Conservation (phyloP, 2,329 filamentous ascomycete genomes). For the Alternaria dauci region DNA sequence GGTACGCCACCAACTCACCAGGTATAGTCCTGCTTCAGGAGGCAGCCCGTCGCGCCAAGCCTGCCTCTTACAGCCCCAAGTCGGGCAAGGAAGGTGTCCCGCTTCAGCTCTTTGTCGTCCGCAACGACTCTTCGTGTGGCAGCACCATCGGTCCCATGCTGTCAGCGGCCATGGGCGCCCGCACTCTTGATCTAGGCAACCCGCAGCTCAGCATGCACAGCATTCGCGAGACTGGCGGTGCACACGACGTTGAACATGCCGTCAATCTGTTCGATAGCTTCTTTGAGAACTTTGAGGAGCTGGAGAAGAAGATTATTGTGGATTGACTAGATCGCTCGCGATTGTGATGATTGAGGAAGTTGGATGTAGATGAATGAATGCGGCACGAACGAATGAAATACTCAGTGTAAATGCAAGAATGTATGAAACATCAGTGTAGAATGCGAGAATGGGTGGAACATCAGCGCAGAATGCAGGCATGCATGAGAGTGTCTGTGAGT, state of each 20-base stretch:
- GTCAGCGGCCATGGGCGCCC: conserved; percentile 81
- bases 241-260: conserved; percentile 85
- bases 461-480: background rate
- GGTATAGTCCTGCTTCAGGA: conserved; percentile 94
- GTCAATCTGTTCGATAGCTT: conserved; percentile 88
- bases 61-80: conserved; percentile 52
- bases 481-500: background rate
- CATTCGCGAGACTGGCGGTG: conserved; percentile 90
- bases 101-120: conserved; percentile 92
- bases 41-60: conserved; percentile 70
- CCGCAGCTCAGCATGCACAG: conserved; percentile 97
- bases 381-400: conserved; percentile 3
- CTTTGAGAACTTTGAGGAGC: conserved; percentile 80
- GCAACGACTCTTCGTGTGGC: conserved; percentile 93
- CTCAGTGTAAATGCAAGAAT: too few species aligned
- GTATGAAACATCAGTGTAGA: too few species aligned
- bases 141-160: conserved; percentile 99
- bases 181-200: conserved; percentile 92
- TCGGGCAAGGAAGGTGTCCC: conserved; percentile 73
- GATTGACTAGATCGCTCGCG: conserved; percentile 64
- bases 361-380: conserved; percentile 15
- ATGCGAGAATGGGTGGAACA: too few species aligned
- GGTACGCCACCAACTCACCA: conserved; percentile 95
- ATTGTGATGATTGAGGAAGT: conserved; percentile 21
- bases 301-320: conserved; percentile 84